phyloP scores from a whole-genome alignment of 257 asterid species.

The Fraxinus americana region DNA sequence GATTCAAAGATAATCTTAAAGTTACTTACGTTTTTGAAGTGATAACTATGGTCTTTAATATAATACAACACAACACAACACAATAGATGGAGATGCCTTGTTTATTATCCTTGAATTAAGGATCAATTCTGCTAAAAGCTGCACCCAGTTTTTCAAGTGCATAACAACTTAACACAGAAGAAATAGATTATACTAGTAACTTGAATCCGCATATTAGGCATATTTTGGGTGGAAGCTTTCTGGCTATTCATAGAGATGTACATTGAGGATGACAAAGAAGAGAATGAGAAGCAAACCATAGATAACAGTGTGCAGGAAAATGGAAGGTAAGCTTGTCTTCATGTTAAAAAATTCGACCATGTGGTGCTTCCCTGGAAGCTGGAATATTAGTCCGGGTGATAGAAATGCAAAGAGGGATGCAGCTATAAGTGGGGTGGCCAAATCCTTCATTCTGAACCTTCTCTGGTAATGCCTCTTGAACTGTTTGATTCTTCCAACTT shows the following conservation, averaged over 20 bases:
- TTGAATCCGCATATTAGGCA: neutral
- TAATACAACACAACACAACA: neutral
- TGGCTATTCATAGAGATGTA: constrained; percentile 65
- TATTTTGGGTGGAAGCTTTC: neutral
- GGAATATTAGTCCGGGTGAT: constrained; percentile 70
- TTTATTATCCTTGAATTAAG: neutral
- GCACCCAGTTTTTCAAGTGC: neutral
- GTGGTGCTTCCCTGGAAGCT: constrained; percentile 77
- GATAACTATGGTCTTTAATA: neutral
- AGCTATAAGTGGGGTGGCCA: constrained; percentile 69
- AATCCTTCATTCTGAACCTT: constrained; percentile 60
- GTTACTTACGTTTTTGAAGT: too few relatives aligned
- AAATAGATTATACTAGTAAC: neutral
- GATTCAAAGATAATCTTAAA: too few relatives aligned
- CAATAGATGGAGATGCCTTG: neutral
- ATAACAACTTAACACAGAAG: neutral
- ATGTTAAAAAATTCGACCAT: constrained; percentile 77
- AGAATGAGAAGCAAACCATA: constrained; percentile 82
- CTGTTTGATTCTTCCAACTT: constrained; percentile 1
- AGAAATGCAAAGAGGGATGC: constrained; percentile 69
- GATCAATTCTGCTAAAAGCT: neutral
- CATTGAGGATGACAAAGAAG: constrained; percentile 61
- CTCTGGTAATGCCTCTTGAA: neutral
- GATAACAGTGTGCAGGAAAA: constrained; percentile 63
- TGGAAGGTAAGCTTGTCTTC: constrained; percentile 68